Conservation (phyloP, 306 rosid genomes). For the Quillaja saponaria region DNA sequence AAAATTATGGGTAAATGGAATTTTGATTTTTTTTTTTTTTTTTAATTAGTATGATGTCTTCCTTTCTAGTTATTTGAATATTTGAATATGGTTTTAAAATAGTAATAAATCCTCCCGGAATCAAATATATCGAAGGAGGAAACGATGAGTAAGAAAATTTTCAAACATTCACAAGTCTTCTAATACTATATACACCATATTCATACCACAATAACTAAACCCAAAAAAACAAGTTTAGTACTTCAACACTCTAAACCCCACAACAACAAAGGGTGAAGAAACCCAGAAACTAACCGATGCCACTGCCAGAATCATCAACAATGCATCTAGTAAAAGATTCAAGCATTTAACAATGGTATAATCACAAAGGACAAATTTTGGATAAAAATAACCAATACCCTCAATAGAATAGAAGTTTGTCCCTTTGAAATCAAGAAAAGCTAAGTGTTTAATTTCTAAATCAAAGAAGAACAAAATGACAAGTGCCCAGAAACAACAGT, state of each 20-base stretch:
- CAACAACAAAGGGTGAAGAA: slow-evolving; percentile 17
- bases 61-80: slow-evolving; percentile 7
- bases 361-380: background rate
- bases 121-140: slow-evolving; percentile 65
- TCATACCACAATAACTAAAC: slow-evolving; percentile 29
- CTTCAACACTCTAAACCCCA: slow-evolving; percentile 28
- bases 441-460: slow-evolving; percentile 18
- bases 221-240: slow-evolving; percentile 18
- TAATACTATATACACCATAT: slow-evolving; percentile 54
- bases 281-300: slow-evolving; percentile 47
- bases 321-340: slow-evolving; percentile 45
- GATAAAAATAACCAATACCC: slow-evolving; percentile 31
- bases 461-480: slow-evolving; percentile 3
- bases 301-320: slow-evolving; percentile 60
- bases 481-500: slow-evolving; percentile 23
- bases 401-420: slow-evolving; percentile 5
- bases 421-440: slow-evolving; percentile 15
- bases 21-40: slow-evolving; percentile 29
- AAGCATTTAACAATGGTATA: slow-evolving; percentile 48
- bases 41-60: slow-evolving; percentile 22
- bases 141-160: slow-evolving; percentile 28
- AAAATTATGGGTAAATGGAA: slow-evolving; percentile 63
- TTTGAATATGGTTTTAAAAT: slow-evolving; percentile 32
- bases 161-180: slow-evolving; percentile 35
- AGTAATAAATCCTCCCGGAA: slow-evolving; percentile 58